Evolutionary conservation across 2,329 filamentous ascomycete genomes (phyloP), one percentile per base, ranked within the genome.

Genomic region (Dichotomopilus funicola): DNA sequence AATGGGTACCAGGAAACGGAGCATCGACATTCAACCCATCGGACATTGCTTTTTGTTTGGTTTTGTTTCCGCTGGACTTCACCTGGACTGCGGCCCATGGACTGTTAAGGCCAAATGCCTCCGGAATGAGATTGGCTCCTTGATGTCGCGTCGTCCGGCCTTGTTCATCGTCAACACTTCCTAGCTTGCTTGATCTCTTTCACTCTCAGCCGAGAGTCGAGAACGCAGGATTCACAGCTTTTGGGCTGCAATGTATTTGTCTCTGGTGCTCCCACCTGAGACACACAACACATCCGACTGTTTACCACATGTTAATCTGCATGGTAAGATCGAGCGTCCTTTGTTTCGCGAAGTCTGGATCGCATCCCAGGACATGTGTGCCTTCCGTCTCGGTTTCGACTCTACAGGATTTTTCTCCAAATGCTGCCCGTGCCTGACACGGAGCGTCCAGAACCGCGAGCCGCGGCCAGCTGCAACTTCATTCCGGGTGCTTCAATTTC

Each of bases 281-380:
- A 9, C 13, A 33, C n/a, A 42, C 31, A 31, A 5, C 43, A 35
- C 43, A 13, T 13, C 35, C 31, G 12, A 27, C 10, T 31, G 19
- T 27, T 27, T 27, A 27, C 19, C 19, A 27, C 19, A 27, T 27
- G 19, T 27, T 27, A 27, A 27, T 27, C 19, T 27, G 19, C 19
- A 58, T 27, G 56, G 53, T 58, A 55, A 58, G 50, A 41, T 50
- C 19, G 53, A 58, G 53, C 45, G 8, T 48, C 48, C 19, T 8
- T 10, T 42, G 46, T 36, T 54, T 48, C 35, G 10, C 43, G 19
- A 9, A 12, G 12, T 19, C 34, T 34, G 46, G 48, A 41, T 19
- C 31, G 31, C 11, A 10, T 43, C 12, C n/a, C 11, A 11, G 41
- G 45, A 50, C 37, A 38, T 34, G 9, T n/a, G 40, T 36, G 37